Base-by-base conservation (phyloP, 2,329 filamentous ascomycete genomes). In the Cladosporium sp. region DNA sequence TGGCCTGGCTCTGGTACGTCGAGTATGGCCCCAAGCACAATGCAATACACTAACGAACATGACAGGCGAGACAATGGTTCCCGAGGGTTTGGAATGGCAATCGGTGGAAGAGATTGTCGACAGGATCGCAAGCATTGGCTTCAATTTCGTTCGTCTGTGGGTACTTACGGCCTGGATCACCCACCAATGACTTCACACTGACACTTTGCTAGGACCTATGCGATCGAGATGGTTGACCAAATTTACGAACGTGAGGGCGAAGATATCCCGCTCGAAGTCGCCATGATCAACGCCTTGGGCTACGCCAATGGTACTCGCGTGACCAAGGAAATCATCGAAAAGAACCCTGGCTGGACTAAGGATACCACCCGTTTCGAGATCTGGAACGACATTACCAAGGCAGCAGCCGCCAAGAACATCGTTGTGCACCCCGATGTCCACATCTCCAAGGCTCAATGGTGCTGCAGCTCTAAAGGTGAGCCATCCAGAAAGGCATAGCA, bases 381-480 rank as follows among this genome's bases (percentile, higher is more conserved):
- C 62, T 78, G 77, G 77, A 67, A 69, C 40, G 62, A 61, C 11
- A 69, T 72, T 62, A 69, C 71, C 28, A 64, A 67, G 10, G 68
- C 61, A 8, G 71, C 71, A 16, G 69, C 69, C 14, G 64, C 69
- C 67, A 68, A 87, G 69, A 72, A 85, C 18, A 82, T 88, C 62
- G 85, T 86, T 68, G 78, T 88, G 5, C 84, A 87, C 67, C 78
- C 88, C 0, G 86, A 88, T 73, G 88, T 88, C 71, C 86, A 88
- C 73, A 83, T 88, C 67, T 87, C 84, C 11, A 81, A 79, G 56
- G 86, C 80, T 2, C 78, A 79, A 64, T 89, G 86, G 86, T 88
- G 86, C 72, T 88, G 86, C 69, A 80, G 78, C 10, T 78, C 75
- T 0, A 77, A 72, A 0, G 66, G 65, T 67, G 37, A 61, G 59